Conservation (phyloP, 805 yeast genomes). For the Myxozyma lipomycoides region DNA sequence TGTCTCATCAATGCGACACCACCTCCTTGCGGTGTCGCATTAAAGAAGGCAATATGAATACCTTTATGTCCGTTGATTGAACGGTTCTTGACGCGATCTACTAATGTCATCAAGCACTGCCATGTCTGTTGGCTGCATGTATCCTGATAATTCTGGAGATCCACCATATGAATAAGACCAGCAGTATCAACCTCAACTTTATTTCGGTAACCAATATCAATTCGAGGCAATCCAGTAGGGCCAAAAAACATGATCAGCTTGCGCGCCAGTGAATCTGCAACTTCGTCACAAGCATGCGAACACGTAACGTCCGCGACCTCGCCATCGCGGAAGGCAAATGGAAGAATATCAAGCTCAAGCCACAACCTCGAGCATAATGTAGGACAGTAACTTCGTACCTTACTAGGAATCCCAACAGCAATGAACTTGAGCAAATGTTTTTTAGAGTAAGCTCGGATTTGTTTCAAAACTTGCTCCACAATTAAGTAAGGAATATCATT, state of each 20-base stretch:
- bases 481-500: constrained; percentile 9
- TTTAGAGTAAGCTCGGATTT: constrained; percentile 19
- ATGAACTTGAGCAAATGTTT: constrained; percentile 21
- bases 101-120: constrained; percentile 18
- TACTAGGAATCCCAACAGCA: constrained; percentile 15
- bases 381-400: constrained; percentile 17
- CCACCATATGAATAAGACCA: constrained; percentile 24
- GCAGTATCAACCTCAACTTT: constrained; percentile 24
- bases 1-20: constrained; percentile 29
- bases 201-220: constrained; percentile 23
- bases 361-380: constrained; percentile 20
- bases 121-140: constrained; percentile 22
- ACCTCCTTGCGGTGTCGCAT: constrained; percentile 29
- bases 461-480: constrained; percentile 10
- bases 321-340: constrained; percentile 17
- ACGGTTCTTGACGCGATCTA: constrained; percentile 4
- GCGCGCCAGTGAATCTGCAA: constrained; percentile 27
- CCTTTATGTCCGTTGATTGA: constrained; percentile 21
- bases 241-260: constrained; percentile 26
- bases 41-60: constrained; percentile 24
- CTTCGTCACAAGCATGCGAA: constrained; percentile 20
- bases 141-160: constrained; percentile 10
- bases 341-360: constrained; percentile 25
- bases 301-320: neutral
- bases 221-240: constrained; percentile 24